A percentile compares a stretch with the other conserved stretches of the same genome.
These are phyloP conservation scores for Saccharomycopsis oosterbeekiorum DNA, from an alignment of 805 yeast species.

Conservation along the genomic window DNA sequence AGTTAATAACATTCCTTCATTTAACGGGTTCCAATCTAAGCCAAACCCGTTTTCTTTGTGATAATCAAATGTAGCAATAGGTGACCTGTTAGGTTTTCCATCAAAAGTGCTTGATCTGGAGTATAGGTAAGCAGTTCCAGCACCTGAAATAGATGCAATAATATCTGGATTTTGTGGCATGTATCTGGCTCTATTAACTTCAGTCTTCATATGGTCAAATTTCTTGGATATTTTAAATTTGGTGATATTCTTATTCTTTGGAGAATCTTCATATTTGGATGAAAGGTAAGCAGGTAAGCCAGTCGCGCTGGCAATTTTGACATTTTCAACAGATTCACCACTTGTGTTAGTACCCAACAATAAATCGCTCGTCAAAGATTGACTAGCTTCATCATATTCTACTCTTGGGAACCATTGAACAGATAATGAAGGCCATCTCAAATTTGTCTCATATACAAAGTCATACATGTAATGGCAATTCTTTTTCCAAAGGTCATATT, in stretches of 20 bases:
- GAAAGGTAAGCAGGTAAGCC: constrained; percentile 33
- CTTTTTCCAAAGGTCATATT: constrained; percentile 71
- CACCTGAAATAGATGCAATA: constrained; percentile 60
- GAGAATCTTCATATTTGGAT: constrained; percentile 21
- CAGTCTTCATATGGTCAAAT: constrained; percentile 43
- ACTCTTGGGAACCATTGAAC: constrained; percentile 63
- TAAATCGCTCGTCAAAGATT: constrained; percentile 39
- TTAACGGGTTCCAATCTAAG: constrained; percentile 49
- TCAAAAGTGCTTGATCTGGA: constrained; percentile 25
- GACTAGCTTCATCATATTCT: constrained; percentile 21
- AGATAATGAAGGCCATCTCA: constrained; percentile 76
- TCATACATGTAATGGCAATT: constrained; percentile 78
- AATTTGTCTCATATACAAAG: constrained; percentile 68
- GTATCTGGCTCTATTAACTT: constrained; percentile 63
- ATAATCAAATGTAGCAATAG: constrained; percentile 31
- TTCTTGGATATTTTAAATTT: constrained; percentile 54
- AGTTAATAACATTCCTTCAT: constrained; percentile 43
- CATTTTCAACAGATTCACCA: constrained; percentile 53
- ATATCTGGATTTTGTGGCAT: constrained; percentile 50
- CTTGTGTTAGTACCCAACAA: constrained; percentile 68
- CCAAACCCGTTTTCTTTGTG: constrained; percentile 70
- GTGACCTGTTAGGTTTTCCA: constrained; percentile 23
- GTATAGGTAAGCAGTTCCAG: constrained; percentile 51
- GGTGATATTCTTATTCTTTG: constrained; percentile 31
- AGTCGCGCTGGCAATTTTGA: constrained; percentile 55